Evolutionary conservation across 1,139 yeast genomes (phyloP).

Genomic region (Sugiyamaella pinicola): DNA sequence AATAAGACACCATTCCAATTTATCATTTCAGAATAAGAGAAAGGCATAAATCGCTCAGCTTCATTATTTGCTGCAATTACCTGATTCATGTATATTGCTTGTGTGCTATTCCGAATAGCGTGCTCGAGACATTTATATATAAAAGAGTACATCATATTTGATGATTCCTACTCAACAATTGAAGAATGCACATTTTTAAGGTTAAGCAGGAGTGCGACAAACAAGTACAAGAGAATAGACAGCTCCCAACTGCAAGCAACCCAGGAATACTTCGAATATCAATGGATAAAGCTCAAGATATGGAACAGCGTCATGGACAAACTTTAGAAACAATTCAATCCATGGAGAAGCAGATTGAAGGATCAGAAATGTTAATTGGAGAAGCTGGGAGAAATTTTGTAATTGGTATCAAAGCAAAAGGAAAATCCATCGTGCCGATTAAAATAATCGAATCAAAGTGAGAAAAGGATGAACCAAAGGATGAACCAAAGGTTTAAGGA

Average conservation of each 20-base stretch:
- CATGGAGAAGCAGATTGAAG: neutral
- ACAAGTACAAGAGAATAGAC: neutral
- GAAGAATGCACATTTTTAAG: neutral
- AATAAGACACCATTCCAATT: no score
- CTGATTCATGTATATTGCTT: no score
- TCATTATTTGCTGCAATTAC: no score
- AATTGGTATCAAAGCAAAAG: neutral
- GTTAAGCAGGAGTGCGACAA: neutral
- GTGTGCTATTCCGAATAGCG: no score
- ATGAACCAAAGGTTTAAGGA: neutral
- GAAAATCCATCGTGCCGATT: neutral
- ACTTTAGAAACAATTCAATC: neutral
- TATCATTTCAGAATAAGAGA: no score
- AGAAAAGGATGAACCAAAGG: neutral
- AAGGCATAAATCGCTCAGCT: no score
- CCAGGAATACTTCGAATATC: neutral
- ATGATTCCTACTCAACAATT: neutral
- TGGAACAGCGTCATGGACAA: neutral
- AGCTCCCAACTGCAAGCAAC: neutral
- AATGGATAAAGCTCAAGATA: neutral
- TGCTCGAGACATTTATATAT: no score
- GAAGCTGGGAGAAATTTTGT: neutral
- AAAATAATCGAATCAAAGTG: no score
- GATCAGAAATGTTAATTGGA: neutral
- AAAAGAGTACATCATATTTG: neutral